Evolutionary conservation across 805 yeast species (phyloP).

Genomic region (Saturnispora silvae): DNA sequence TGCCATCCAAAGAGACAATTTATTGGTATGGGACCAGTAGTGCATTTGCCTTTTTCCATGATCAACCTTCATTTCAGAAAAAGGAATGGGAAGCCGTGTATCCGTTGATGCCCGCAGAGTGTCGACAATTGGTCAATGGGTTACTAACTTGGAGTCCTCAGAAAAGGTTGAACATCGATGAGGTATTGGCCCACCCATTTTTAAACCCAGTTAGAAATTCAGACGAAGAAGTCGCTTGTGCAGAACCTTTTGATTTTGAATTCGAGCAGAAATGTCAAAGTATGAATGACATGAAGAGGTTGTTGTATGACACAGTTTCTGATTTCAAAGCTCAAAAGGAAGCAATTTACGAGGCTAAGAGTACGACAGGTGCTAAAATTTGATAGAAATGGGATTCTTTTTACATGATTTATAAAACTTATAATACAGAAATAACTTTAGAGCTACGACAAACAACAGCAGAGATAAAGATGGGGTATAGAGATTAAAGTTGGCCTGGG

Average conservation of each 20-base stretch:
- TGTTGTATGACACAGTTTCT: conserved; percentile 43
- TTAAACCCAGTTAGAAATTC: conserved; percentile 41
- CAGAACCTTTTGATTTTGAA: conserved; percentile 48
- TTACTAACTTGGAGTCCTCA: conserved; percentile 58
- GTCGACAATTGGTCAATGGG: conserved; percentile 36
- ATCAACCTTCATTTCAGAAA: conserved; percentile 33
- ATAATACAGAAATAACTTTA: neutral
- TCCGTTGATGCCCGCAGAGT: conserved; percentile 44
- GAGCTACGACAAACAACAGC: neutral
- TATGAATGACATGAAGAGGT: conserved; percentile 36
- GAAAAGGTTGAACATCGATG: conserved; percentile 42
- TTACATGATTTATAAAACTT: neutral
- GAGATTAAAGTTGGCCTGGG: neutral
- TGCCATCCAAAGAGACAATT: conserved; percentile 45
- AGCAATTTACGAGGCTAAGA: conserved; percentile 7
- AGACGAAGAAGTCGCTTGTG: conserved; percentile 45
- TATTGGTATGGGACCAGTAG: conserved; percentile 33
- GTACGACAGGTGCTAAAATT: neutral
- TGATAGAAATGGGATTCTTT: neutral
- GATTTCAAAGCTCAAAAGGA: conserved; percentile 31
- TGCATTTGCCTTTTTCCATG: conserved; percentile 36
- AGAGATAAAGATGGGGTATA: too few species aligned
- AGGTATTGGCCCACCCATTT: conserved; percentile 49
- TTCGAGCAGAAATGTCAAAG: conserved; percentile 41
- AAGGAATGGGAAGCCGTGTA: conserved; percentile 43